phyloP scores from a whole-genome alignment of 306 rosid species.

The Phaseolus lunatus region DNA sequence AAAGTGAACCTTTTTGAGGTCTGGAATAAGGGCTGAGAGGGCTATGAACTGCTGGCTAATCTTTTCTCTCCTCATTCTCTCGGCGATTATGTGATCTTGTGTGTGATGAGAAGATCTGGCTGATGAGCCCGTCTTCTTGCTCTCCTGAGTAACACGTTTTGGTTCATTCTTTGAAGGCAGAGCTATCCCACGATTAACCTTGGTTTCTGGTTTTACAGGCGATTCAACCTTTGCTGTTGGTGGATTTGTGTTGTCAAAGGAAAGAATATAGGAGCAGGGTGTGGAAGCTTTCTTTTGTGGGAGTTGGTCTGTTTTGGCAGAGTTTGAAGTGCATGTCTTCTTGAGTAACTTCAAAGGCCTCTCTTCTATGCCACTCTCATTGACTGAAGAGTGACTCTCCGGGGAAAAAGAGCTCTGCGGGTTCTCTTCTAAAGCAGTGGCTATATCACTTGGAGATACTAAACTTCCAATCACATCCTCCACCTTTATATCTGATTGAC shows the following conservation, averaged over 20 bases:
- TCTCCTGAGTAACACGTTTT: slow-evolving; percentile 19
- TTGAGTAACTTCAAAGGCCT: slow-evolving; percentile 43
- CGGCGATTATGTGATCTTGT: slow-evolving; percentile 79
- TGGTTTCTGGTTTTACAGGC: slow-evolving; percentile 47
- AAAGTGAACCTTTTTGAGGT: slow-evolving; percentile 70
- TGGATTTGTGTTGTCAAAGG: slow-evolving; percentile 51
- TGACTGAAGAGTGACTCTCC: slow-evolving; percentile 37
- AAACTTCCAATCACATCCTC: slow-evolving; percentile 32
- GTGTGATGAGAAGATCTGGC: slow-evolving; percentile 49
- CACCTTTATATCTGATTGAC: slow-evolving; percentile 36
- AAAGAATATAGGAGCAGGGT: slow-evolving; percentile 51
- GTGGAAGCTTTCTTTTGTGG: slow-evolving; percentile 48
- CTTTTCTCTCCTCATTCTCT: slow-evolving; percentile 77
- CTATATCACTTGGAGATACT: slow-evolving; percentile 11
- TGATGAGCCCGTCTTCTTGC: slow-evolving; percentile 37
- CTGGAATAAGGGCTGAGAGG: slow-evolving; percentile 79
- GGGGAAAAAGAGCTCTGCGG: slow-evolving; percentile 43
- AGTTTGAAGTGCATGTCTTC: slow-evolving; percentile 8
- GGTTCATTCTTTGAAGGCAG: slow-evolving; percentile 29
- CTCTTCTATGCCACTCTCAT: slow-evolving; percentile 45
- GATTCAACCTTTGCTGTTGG: neutral
- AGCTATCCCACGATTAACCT: slow-evolving; percentile 34
- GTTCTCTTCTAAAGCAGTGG: slow-evolving; percentile 25
- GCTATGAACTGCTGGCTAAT: slow-evolving; percentile 75
- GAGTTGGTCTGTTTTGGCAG: neutral